Conservation (phyloP, 2,329 filamentous ascomycete genomes). For the Claviceps arundinis region DNA sequence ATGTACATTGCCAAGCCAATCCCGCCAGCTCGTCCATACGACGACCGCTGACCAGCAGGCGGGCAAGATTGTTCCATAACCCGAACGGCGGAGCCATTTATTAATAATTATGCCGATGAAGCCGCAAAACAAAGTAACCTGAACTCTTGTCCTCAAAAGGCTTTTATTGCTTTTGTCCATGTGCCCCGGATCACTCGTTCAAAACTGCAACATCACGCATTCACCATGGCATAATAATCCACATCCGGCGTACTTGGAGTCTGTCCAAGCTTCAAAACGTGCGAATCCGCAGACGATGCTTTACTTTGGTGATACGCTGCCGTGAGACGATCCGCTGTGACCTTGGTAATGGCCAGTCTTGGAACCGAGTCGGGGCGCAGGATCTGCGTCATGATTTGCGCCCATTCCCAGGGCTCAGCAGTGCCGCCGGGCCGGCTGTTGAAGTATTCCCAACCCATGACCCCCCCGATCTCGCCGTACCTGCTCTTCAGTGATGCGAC, state of each 20-base stretch:
- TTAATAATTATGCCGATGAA: no score
- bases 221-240: constrained; percentile 4
- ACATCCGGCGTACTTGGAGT: not conserved
- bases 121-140: no score
- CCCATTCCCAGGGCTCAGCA: constrained; percentile 63
- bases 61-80: no score
- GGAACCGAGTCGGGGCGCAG: constrained; percentile 12
- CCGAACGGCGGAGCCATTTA: no score
- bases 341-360: constrained; percentile 5
- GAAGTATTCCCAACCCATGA: constrained; percentile 91
- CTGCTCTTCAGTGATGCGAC: constrained; percentile 24
- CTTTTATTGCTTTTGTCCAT: no score
- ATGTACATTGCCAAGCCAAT: no score
- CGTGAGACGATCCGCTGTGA: constrained; percentile 6
- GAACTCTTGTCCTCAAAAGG: no score
- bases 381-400: constrained; percentile 26
- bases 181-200: no score
- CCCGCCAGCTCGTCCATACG: no score
- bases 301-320: constrained; percentile 1
- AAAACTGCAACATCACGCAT: not conserved
- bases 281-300: not conserved
- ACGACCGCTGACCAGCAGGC: no score
- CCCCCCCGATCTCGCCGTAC: constrained; percentile 62
- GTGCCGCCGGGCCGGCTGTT: constrained; percentile 41
- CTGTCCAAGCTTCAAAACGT: not conserved